Conservation (phyloP, 2,329 filamentous ascomycete species). For the Fusarium musae region DNA sequence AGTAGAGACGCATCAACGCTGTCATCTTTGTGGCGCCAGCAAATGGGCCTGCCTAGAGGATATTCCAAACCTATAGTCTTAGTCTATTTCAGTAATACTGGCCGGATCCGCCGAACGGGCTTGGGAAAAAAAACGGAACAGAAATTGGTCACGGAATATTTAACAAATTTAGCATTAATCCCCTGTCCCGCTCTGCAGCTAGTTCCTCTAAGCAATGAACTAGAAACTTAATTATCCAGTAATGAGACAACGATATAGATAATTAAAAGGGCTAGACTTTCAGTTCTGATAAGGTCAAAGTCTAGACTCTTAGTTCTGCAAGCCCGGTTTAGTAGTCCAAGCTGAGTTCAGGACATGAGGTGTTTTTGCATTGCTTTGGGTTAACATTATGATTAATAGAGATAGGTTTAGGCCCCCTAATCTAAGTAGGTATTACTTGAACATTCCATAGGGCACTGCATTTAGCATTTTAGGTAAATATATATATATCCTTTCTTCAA, state of each 20-base stretch:
- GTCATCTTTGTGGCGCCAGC: not conserved
- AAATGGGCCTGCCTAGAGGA: not conserved
- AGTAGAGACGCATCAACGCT: not conserved
- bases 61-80: not conserved
- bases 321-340: too few species aligned
- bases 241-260: not conserved
- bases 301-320: not conserved
- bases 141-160: not conserved
- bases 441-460: not conserved
- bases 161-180: not conserved
- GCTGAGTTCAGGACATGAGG: not conserved
- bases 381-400: not conserved
- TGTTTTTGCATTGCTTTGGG: not conserved
- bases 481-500: not conserved
- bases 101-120: not conserved
- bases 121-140: not conserved
- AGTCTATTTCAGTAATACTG: not conserved
- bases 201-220: not conserved
- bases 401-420: fast-evolving
- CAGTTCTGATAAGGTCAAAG: not conserved
- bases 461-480: not conserved
- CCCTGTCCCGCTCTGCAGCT: not conserved
- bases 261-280: not conserved
- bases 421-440: not conserved
- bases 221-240: not conserved